Evolutionary conservation across 2,329 filamentous ascomycete species (phyloP).

Genomic region (Cytospora schulzeri): DNA sequence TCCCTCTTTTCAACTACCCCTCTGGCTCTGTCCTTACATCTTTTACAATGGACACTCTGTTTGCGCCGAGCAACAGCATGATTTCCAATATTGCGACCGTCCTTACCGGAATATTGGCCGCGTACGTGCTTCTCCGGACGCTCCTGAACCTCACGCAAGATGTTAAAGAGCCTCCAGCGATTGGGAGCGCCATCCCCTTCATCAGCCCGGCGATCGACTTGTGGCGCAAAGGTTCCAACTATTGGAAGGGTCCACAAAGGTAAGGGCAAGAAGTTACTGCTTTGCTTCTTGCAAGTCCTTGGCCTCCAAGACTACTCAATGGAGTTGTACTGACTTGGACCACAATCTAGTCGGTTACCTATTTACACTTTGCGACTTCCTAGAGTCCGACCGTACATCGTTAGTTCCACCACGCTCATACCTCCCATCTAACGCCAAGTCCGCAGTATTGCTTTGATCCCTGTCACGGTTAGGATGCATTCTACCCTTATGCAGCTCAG

Average conservation of each 20-base stretch:
- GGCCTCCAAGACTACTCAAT: neutral
- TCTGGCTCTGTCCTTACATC: too few species aligned
- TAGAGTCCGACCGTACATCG: conserved; percentile 3
- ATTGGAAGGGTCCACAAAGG: neutral
- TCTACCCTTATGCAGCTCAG: neutral
- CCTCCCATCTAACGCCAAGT: conserved; percentile 1
- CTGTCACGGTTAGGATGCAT: neutral
- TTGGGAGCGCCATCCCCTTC: conserved; percentile 1
- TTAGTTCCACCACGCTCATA: conserved; percentile 10
- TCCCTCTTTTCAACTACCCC: too few species aligned
- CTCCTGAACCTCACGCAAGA: conserved; percentile 8
- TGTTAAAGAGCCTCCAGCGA: conserved; percentile 4
- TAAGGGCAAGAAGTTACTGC: neutral
- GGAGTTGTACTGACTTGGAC: neutral
- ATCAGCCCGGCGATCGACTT: conserved; percentile 1
- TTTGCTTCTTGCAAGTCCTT: neutral
- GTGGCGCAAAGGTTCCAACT: neutral
- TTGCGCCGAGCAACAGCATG: neutral
- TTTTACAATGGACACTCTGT: too few species aligned
- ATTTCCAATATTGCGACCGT: neutral
- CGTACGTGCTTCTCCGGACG: neutral
- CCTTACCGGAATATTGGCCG: neutral
- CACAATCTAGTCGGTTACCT: conserved; percentile 24
- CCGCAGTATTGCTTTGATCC: neutral
- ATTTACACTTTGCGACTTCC: conserved; percentile 15